Evolutionary conservation across 805 yeast species (phyloP).

Genomic region (Candida boidinii): DNA sequence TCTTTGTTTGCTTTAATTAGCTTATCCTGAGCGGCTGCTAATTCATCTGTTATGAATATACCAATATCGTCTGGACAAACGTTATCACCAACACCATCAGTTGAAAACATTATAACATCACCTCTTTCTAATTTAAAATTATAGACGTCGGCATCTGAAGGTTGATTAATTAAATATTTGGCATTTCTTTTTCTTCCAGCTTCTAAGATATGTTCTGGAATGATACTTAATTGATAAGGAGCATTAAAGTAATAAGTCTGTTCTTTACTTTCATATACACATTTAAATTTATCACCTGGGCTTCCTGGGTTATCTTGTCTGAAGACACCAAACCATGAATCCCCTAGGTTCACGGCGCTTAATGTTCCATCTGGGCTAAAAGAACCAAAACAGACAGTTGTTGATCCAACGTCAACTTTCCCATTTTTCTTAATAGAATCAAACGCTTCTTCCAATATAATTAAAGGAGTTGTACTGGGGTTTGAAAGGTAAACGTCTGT

Average conservation of each 20-base stretch:
- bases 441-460: conserved; percentile 50
- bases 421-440: conserved; percentile 41
- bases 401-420: conserved; percentile 80
- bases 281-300: conserved; percentile 21
- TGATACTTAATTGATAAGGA: conserved; percentile 82
- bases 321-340: conserved; percentile 88
- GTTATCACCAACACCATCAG: conserved; percentile 93
- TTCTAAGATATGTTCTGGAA: conserved; percentile 53
- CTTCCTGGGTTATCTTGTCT: conserved; percentile 26
- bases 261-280: conserved; percentile 59
- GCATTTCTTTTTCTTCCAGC: conserved; percentile 48
- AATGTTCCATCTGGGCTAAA: conserved; percentile 46
- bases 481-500: conserved; percentile 24
- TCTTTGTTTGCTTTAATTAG: conserved; percentile 6
- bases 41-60: conserved; percentile 50
- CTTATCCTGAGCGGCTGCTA: conserved; percentile 25
- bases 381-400: conserved; percentile 84
- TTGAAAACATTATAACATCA: conserved; percentile 78
- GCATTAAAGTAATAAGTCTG: conserved; percentile 89
- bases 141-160: conserved; percentile 60
- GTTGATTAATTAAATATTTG: conserved; percentile 62
- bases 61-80: conserved; percentile 66
- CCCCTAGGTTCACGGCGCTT: conserved; percentile 78
- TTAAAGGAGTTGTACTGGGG: conserved; percentile 30
- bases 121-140: conserved; percentile 55